phyloP scores from a whole-genome alignment of 176 grass and related monocot species.

The Tillandsia fasciculata region DNA sequence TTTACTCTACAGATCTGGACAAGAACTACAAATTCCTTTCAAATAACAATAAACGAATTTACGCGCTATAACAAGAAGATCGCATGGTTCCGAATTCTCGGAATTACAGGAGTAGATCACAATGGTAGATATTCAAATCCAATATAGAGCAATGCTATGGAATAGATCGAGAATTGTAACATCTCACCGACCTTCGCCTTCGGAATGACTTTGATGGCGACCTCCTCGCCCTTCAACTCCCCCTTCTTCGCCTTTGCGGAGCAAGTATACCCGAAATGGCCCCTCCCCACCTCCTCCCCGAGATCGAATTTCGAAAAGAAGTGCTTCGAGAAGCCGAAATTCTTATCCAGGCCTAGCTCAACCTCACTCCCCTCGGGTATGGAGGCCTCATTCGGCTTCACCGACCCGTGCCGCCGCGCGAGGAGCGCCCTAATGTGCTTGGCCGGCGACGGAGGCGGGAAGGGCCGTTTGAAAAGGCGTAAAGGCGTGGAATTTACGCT shows the following conservation, averaged over 20 bases:
- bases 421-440: conserved; percentile 96
- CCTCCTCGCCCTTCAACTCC: conserved; percentile 90
- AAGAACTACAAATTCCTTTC: no score
- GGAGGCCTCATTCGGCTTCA: conserved; percentile 87
- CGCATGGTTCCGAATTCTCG: no score
- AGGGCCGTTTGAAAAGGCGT: conserved; percentile 79
- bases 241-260: conserved; percentile 88
- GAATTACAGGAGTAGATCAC: no score
- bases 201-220: conserved; percentile 96
- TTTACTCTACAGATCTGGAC: no score
- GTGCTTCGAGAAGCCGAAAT: conserved; percentile 90
- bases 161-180: background rate
- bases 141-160: background rate
- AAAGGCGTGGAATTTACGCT: conserved; percentile 70
- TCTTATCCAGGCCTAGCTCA: conserved; percentile 82
- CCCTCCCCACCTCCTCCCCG: conserved; percentile 83
- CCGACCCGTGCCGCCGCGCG: conserved; percentile 78
- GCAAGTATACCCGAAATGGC: conserved; percentile 97
- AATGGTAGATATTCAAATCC: no score
- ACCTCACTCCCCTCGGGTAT: conserved; percentile 88
- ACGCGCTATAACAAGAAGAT: no score
- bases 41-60: no score
- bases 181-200: conserved; percentile 68
- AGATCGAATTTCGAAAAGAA: conserved; percentile 96
- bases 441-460: conserved; percentile 91